Percentiles rank a stretch among this genome's conserved stretches.
phyloP scores from a whole-genome alignment of 805 yeast species.

The Wickerhamomyces sydowiorum region DNA sequence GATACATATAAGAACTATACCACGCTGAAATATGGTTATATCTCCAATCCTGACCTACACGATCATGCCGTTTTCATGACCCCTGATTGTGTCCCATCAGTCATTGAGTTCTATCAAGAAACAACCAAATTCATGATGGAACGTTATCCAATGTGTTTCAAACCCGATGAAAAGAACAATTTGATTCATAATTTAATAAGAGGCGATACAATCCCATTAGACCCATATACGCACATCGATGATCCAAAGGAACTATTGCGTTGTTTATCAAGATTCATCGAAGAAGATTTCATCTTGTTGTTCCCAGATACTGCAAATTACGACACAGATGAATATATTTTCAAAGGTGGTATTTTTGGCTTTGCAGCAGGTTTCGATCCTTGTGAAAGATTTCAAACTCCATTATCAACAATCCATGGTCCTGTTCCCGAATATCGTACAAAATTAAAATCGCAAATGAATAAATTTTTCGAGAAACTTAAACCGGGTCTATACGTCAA shows the following conservation, averaged over 20 bases:
- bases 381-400: conserved; percentile 40
- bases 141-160: conserved; percentile 3
- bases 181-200: background rate
- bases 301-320: conserved; percentile 31
- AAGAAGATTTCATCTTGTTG: conserved; percentile 60
- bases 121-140: conserved; percentile 1
- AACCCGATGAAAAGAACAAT: background rate
- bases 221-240: background rate
- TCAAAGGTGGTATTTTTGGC: conserved; percentile 51
- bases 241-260: background rate
- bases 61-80: conserved; percentile 30
- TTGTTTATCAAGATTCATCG: conserved; percentile 32
- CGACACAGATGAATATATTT: conserved; percentile 48
- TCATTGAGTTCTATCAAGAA: conserved; percentile 49
- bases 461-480: conserved; percentile 54
- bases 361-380: conserved; percentile 78
- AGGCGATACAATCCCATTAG: conserved; percentile 1
- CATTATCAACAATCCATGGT: conserved; percentile 54
- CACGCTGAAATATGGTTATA: conserved; percentile 30
- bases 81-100: conserved; percentile 27
- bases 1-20: conserved; percentile 46
- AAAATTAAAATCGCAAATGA: conserved; percentile 58
- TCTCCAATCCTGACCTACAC: conserved; percentile 26
- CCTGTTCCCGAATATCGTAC: conserved; percentile 68
- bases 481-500: conserved; percentile 50